Evolutionary conservation across 2,329 filamentous ascomycete species (phyloP), one percentile per base, ranked within the genome.

Genomic region (Aureobasidium sp.): DNA sequence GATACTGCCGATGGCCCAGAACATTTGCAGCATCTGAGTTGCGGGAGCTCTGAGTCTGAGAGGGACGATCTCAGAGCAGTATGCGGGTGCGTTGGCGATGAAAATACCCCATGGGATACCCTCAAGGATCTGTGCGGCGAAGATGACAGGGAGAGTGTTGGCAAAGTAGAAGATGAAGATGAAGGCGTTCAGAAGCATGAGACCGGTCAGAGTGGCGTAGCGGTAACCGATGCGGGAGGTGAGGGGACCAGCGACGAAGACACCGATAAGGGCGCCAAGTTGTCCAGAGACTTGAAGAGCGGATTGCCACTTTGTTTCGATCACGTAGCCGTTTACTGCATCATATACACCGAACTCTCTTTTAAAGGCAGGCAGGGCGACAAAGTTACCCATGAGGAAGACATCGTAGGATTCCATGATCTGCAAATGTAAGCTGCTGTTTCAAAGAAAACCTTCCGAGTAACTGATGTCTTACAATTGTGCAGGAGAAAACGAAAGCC

Each of bases 31-130:
- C 79, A 83, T 86, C 72, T 83, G 80, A 2, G 84, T 86, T 5
- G 78, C 78, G 22, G 82, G 79, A 59, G 80, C 84, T 70, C 83
- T 74, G 60, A 87, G 72, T 68, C 74, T 74, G 58, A 86, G 77
- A 1, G 84, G 84, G 2, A 84, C 82, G 62, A 87, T 84, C 70
- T 87, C 84, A 68, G 73, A 74, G 71, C 79, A 83, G 75, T 86
- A 87, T 7, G 84, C 84, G 0, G 84, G 84, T 5, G 84, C 79
- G 69, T 85, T 85, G 69, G 84, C 83, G 66, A 85, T 84, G 71
- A 87, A 87, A 68, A 87, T 80, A 29, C 84, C 84, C 84, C 84
- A 87, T 2, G 84, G 84, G 5, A 87, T 68, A 64, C 84, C 84
- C 70, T 85, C 82, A 50, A 86, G 76, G 60, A 84, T 72, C 74